Conservation (phyloP, 805 yeast species). For the Suhomyces sp. region DNA sequence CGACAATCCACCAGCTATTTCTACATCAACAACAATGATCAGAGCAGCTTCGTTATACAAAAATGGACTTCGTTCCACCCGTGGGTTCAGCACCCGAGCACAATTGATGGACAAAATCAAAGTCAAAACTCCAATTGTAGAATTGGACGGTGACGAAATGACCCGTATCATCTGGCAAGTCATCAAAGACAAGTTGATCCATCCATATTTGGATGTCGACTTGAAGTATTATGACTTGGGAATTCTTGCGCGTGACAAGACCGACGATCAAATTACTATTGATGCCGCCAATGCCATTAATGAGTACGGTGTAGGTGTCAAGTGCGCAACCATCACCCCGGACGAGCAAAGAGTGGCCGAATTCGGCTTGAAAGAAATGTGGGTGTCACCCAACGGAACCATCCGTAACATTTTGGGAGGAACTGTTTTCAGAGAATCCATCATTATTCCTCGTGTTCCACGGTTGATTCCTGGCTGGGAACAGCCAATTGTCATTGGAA, state of each 20-base stretch:
- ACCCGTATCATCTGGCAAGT: conserved; percentile 79
- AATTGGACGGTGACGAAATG: conserved; percentile 84
- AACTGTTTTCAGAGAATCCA: conserved; percentile 82
- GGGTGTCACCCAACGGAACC: conserved; percentile 85
- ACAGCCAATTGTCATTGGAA: conserved; percentile 78
- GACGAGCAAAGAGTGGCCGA: conserved; percentile 79
- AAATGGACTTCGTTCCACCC: not conserved
- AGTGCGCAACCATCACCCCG: conserved; percentile 85
- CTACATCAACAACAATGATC: not conserved
- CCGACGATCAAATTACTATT: conserved; percentile 69
- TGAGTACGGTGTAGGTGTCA: conserved; percentile 75
- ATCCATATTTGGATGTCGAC: conserved; percentile 70
- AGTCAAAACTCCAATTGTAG: conserved; percentile 72
- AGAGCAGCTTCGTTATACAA: conserved; percentile 1
- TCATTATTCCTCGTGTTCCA: conserved; percentile 74
- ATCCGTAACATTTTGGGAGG: conserved; percentile 79
- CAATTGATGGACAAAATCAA: conserved; percentile 46
- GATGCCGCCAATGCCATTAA: conserved; percentile 77
- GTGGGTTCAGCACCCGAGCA: conserved; percentile 4
- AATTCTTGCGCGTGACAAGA: conserved; percentile 62
- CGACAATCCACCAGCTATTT: not conserved
- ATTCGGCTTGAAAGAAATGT: conserved; percentile 72
- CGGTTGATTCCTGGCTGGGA: conserved; percentile 78
- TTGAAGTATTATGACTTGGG: conserved; percentile 75
- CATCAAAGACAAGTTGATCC: conserved; percentile 64